Evolutionary conservation across 2,329 filamentous ascomycete genomes (phyloP), one percentile per base, ranked within the genome.

Genomic region (Hypoxylon sp.): DNA sequence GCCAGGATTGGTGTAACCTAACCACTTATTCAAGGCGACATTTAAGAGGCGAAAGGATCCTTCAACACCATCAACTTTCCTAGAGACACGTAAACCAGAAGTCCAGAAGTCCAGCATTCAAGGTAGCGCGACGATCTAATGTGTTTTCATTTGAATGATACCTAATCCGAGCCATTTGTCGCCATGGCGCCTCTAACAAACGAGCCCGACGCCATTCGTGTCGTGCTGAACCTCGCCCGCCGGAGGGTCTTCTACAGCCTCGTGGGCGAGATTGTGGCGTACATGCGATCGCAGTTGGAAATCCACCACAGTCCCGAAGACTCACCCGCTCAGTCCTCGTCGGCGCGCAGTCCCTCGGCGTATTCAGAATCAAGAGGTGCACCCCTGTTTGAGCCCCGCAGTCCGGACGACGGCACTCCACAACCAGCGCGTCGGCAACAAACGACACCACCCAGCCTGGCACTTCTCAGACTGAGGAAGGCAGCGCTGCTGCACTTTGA

Each of bases 401-500:
- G 56, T 19, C 22, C 26, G 20, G 17, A 39, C 34, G 43, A 50
- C 10, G 32, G 43, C 19, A 28, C 55, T 10, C 49, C 49, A 13
- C 60, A 41, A 13, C 48, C 65, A 41, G 43, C 46, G 37, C 17
- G 65, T 52, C 43, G 60, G 44, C 17, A 41, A 17, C 17, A 41
- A 17, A 34, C 56, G 28, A 56, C 59, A 1, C 68, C 66, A 20
- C 68, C 74, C 19, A 72, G 69, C 47, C 72, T 73, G 19, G 74
- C 74, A n/a, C 72, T 80, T 7, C 41, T 75, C 37, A 72, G 68
- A 24, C 69, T 85, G 13, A 78, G 83, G 20, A 75, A 72, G 24
- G 86, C 86, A 4, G 87, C 91, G 1, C 76, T 95, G 11, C 79
- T 83, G 44, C 86, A 91, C 71, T 92, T 94, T 71, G 88, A 93